Evolutionary conservation across 2,329 filamentous ascomycete genomes (phyloP).

Genomic region (Cercospora berteroae): DNA sequence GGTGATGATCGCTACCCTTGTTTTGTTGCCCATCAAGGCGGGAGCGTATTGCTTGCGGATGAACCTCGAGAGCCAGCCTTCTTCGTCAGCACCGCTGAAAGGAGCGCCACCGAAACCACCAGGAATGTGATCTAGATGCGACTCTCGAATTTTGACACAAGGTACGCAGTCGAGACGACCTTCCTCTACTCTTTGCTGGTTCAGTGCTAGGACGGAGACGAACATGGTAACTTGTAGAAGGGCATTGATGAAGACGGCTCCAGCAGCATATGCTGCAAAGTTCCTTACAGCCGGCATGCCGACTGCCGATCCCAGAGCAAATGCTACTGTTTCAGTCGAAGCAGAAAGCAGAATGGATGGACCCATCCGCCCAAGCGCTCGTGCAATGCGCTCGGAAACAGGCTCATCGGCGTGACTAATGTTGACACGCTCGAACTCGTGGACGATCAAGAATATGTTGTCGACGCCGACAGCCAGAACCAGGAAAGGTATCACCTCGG

Average conservation of each 20-base stretch:
- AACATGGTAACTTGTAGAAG: constrained; percentile 98
- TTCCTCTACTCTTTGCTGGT: constrained; percentile 86
- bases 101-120: constrained; percentile 62
- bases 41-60: constrained; percentile 90
- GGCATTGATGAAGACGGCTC: constrained; percentile 95
- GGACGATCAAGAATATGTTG: constrained; percentile 98
- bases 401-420: constrained; percentile 83
- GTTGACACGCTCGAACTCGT: constrained; percentile 96
- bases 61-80: constrained; percentile 78
- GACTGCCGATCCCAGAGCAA: constrained; percentile 87
- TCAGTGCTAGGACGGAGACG: constrained; percentile 83
- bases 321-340: constrained; percentile 90
- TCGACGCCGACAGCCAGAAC: constrained; percentile 95
- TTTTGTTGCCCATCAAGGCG: constrained; percentile 71
- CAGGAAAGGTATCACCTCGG: constrained; percentile 96
- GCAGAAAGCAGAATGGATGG: constrained; percentile 94
- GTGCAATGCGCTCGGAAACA: constrained; percentile 80
- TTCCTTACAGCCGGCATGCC: constrained; percentile 98
- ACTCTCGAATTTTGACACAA: constrained; percentile 76
- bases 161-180: constrained; percentile 89
- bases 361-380: constrained; percentile 91
- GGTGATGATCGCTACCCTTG: constrained; percentile 72
- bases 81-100: constrained; percentile 71
- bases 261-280: constrained; percentile 93
- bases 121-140: constrained; percentile 63